phyloP scores from a whole-genome alignment of 2,329 filamentous ascomycete genomes.

The Aspergillus sojae region DNA sequence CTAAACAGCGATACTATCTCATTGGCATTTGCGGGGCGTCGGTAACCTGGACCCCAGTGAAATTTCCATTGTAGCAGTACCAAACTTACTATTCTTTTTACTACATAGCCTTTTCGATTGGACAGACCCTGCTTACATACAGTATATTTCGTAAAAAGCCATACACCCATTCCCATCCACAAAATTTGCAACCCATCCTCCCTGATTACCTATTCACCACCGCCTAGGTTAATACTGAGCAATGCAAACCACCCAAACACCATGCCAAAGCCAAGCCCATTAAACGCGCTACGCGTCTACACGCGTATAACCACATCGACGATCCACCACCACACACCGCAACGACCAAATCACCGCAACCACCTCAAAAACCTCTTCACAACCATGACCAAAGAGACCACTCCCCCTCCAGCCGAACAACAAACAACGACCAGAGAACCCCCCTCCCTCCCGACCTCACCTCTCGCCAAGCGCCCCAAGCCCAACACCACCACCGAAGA shows the following conservation, averaged over 20 bases:
- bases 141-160: not conserved
- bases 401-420: constrained; percentile 25
- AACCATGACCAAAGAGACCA: constrained; percentile 49
- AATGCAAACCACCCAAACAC: constrained; percentile 16
- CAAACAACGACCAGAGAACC: constrained; percentile 43
- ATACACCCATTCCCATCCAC: not conserved
- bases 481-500: constrained; percentile 41
- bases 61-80: not conserved
- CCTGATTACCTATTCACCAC: not conserved
- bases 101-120: not conserved
- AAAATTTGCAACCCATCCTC: not conserved
- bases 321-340: constrained; percentile 3
- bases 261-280: constrained; percentile 19
- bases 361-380: constrained; percentile 5
- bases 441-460: constrained; percentile 69
- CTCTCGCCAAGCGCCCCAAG: constrained; percentile 80
- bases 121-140: not conserved
- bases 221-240: not conserved
- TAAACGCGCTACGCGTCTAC: constrained; percentile 26
- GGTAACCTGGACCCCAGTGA: not conserved
- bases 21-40: constrained; percentile 12
- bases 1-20: constrained; percentile 4
- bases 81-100: not conserved
- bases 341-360: constrained; percentile 1
- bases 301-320: constrained; percentile 19